These are phyloP conservation scores for Phoma herbarum DNA, from an alignment of 2,329 filamentous ascomycete species.

Conservation along the genomic window DNA sequence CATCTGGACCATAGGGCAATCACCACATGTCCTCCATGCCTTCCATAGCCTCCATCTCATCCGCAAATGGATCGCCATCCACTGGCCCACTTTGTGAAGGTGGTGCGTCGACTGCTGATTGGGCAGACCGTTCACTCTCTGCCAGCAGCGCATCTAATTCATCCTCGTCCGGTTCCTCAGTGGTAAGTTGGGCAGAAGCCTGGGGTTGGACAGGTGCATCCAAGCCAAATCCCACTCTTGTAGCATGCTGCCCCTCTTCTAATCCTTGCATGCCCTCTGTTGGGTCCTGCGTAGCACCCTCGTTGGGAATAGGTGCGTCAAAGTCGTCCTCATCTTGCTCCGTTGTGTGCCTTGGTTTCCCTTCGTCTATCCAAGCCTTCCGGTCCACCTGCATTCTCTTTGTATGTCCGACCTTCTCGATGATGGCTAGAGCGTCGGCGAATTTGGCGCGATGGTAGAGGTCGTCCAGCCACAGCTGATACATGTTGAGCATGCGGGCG, in stretches of 20 bases:
- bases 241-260: constrained; percentile 4
- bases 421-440: constrained; percentile 84
- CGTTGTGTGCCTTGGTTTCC: constrained; percentile 61
- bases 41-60: constrained; percentile 53
- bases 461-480: constrained; percentile 96
- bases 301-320: not conserved
- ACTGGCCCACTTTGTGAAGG: constrained; percentile 19
- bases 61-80: constrained; percentile 49
- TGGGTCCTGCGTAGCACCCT: constrained; percentile 6
- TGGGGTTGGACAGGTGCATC: constrained; percentile 1
- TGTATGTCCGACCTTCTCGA: constrained; percentile 92
- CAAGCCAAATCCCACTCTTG: constrained; percentile 4
- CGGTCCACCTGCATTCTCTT: constrained; percentile 78
- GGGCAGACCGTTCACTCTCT: constrained; percentile 50
- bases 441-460: constrained; percentile 95
- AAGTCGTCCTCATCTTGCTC: constrained; percentile 40
- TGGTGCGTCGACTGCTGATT: constrained; percentile 19
- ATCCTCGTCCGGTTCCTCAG: constrained; percentile 58
- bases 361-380: constrained; percentile 83
- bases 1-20: not conserved
- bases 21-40: constrained; percentile 51
- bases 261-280: constrained; percentile 25
- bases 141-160: constrained; percentile 65
- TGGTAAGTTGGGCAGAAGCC: constrained; percentile 23
- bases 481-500: constrained; percentile 82